These are phyloP conservation scores for Paspalum notatum DNA, from an alignment of 176 grass and related monocot genomes.

Conservation along the genomic window DNA sequence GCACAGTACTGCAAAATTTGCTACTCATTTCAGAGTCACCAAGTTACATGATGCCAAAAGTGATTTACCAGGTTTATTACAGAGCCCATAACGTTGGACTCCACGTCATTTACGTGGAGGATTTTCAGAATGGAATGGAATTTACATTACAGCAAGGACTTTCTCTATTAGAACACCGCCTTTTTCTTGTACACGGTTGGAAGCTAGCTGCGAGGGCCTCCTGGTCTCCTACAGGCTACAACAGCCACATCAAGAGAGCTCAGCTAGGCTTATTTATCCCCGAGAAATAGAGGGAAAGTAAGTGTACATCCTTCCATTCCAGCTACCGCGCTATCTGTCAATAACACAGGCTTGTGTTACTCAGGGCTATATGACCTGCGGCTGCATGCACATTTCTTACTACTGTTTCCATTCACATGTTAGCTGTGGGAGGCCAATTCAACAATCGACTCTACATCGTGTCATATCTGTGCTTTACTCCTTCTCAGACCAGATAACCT, in stretches of 20 bases:
- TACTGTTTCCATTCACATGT: background rate
- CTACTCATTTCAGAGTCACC: background rate
- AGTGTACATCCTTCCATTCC: background rate
- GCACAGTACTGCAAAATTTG: no score
- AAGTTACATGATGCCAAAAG: background rate
- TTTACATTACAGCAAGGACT: background rate
- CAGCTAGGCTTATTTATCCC: background rate
- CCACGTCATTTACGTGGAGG: background rate
- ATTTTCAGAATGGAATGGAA: background rate
- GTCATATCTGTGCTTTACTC: slow-evolving; percentile 23
- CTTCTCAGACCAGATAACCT: slow-evolving; percentile 44
- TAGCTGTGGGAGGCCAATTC: background rate
- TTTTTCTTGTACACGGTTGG: background rate
- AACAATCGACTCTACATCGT: background rate
- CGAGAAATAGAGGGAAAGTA: background rate
- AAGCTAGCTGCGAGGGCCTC: background rate
- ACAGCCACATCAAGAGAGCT: background rate
- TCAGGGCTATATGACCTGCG: background rate
- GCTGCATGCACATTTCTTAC: background rate
- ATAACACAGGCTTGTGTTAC: background rate
- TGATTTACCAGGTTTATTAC: background rate
- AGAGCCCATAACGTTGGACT: background rate
- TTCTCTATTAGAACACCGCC: background rate
- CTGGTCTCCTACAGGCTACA: background rate
- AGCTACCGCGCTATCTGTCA: background rate